These are phyloP conservation scores for Penicillium brevicompactum DNA, from an alignment of 2,329 filamentous ascomycete genomes.

Conservation along the genomic window DNA sequence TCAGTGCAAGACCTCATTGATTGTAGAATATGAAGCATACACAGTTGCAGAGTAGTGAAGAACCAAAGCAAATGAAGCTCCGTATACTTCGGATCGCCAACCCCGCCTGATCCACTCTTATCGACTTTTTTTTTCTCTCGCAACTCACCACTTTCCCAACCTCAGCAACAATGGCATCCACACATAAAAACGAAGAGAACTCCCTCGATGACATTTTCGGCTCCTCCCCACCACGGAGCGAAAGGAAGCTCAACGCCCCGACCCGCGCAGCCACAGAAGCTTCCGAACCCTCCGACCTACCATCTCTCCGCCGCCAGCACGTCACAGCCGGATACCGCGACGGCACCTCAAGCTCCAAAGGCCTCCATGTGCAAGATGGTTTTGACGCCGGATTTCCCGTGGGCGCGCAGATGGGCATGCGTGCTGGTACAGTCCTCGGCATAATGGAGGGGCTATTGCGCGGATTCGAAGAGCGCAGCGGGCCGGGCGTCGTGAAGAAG, in stretches of 20 bases:
- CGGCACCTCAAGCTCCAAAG: conserved; percentile 76
- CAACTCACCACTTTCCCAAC: background rate
- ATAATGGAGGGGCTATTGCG: conserved; percentile 70
- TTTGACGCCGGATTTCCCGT: conserved; percentile 91
- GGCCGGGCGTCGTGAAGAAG: conserved; percentile 29
- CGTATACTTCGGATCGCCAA: background rate
- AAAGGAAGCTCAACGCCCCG: background rate
- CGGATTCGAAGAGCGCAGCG: conserved; percentile 32
- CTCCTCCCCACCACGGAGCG: conserved; percentile 36
- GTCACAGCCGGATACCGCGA: conserved; percentile 88
- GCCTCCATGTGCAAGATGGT: conserved; percentile 74
- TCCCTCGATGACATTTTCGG: conserved; percentile 47
- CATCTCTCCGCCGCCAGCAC: conserved; percentile 73
- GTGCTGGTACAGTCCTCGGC: conserved; percentile 74
- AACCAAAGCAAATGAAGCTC: too few relatives aligned
- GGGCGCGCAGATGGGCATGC: conserved; percentile 76
- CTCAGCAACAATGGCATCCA: too few relatives aligned
- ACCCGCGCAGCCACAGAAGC: background rate
- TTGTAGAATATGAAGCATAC: too few relatives aligned
- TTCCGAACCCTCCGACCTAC: conserved; percentile 66
- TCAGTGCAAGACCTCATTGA: too few relatives aligned
- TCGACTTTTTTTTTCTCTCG: background rate
- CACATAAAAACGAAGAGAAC: conserved; percentile 15
- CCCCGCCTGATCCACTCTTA: background rate
- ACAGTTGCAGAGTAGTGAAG: too few relatives aligned